These are phyloP conservation scores for Lagenidium sp. DNA, from an alignment of 352 stramenopile species.

Conservation along the genomic window DNA sequence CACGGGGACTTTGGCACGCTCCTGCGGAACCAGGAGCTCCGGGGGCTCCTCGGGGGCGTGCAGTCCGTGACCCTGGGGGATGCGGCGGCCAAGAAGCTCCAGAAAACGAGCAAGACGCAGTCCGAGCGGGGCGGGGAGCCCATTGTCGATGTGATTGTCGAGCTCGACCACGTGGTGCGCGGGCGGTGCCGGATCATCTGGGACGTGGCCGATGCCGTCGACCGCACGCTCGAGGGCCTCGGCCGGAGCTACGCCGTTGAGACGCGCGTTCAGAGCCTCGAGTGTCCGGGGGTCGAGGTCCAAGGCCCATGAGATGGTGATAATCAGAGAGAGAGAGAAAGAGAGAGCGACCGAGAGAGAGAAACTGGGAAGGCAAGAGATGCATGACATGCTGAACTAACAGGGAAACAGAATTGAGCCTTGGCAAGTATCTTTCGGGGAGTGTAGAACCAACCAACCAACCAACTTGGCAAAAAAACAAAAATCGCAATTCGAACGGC, in stretches of 20 bases:
- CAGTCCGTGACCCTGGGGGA: slow-evolving; percentile 64
- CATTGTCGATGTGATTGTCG: slow-evolving; percentile 84
- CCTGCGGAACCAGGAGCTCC: slow-evolving; percentile 79
- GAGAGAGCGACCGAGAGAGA: not conserved
- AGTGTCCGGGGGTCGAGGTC: slow-evolving; percentile 18
- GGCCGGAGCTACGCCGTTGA: slow-evolving; percentile 25
- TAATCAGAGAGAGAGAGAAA: not conserved
- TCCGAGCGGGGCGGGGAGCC: slow-evolving; percentile 39
- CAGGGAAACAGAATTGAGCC: not conserved
- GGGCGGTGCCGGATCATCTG: slow-evolving; percentile 60
- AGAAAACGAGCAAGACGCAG: slow-evolving; percentile 23
- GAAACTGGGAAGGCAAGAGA: not conserved
- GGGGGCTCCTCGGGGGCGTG: slow-evolving; percentile 66
- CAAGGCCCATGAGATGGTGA: not conserved
- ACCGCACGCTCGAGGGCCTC: slow-evolving; percentile 39
- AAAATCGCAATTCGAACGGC: too few relatives aligned
- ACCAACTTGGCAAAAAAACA: not conserved
- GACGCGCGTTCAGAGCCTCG: slow-evolving; percentile 21
- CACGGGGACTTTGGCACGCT: slow-evolving; percentile 77
- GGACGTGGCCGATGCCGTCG: slow-evolving; percentile 56
- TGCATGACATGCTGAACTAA: not conserved
- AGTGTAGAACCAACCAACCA: too few relatives aligned
- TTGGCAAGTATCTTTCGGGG: too few relatives aligned
- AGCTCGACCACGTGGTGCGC: slow-evolving; percentile 42
- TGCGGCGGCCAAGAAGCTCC: slow-evolving; percentile 22